Conservation (phyloP, 2,329 filamentous ascomycete genomes). For the Fusarium drepaniforme region DNA sequence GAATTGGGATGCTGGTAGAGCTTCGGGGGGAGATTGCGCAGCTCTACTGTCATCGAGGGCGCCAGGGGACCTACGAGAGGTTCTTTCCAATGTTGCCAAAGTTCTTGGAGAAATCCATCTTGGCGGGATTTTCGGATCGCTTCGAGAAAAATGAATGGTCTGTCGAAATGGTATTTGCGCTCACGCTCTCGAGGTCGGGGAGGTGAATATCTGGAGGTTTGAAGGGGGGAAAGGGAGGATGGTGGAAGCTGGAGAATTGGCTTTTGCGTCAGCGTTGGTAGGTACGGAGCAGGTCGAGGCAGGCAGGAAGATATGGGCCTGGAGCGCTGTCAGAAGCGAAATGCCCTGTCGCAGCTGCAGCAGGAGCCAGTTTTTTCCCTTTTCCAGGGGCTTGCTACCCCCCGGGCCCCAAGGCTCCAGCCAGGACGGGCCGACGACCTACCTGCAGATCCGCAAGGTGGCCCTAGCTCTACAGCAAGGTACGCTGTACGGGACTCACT, state of each 20-base stretch:
- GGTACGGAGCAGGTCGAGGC: conserved; percentile 28
- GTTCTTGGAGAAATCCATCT: conserved; percentile 69
- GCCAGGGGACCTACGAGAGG: conserved; percentile 59
- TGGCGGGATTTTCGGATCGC: conserved; percentile 30
- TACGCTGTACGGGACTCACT: background rate
- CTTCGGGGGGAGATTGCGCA: conserved; percentile 23
- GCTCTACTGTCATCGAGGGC: conserved; percentile 23
- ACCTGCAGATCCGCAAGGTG: conserved; percentile 40
- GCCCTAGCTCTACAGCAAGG: conserved; percentile 38
- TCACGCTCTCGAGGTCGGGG: background rate
- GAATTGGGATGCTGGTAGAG: conserved; percentile 22
- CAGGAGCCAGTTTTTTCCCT: conserved; percentile 35
- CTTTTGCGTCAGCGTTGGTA: conserved; percentile 40
- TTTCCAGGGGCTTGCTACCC: conserved; percentile 40
- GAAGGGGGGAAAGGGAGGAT: conserved; percentile 24
- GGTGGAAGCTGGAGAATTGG: conserved; percentile 24
- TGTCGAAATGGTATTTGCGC: conserved; percentile 10
- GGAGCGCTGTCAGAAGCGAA: conserved; percentile 49
- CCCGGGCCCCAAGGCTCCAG: conserved; percentile 8
- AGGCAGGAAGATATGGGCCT: conserved; percentile 18
- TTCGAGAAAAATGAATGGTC: conserved; percentile 6
- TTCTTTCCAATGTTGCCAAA: conserved; percentile 69
- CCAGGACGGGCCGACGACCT: conserved; percentile 23
- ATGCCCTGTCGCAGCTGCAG: conserved; percentile 31
- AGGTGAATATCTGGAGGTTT: conserved; percentile 17